Evolutionary conservation across 352 stramenopile species (phyloP).

Genomic region (Thraustotheca clavata): DNA sequence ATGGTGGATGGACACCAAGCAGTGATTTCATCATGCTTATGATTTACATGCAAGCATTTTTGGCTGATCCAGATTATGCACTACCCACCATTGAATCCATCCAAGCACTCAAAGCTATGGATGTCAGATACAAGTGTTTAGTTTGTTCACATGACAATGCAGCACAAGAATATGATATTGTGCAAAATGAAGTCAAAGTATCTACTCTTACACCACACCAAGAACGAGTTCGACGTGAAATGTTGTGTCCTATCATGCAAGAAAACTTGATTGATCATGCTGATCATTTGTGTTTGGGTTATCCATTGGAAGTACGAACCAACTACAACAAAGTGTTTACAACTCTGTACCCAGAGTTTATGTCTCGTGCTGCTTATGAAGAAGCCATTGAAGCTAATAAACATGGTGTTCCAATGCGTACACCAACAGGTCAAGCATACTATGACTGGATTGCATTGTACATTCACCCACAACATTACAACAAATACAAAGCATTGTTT

Average conservation of each 20-base stretch:
- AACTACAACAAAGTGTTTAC: neutral
- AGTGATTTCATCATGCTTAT: constrained; percentile 9
- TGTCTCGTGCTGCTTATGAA: neutral
- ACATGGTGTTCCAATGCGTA: neutral
- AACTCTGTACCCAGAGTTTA: neutral
- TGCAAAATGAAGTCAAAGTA: neutral
- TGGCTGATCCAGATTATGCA: constrained; percentile 1
- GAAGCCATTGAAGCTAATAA: neutral
- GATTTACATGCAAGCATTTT: constrained; percentile 16
- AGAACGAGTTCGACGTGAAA: neutral
- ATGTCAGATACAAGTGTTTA: neutral
- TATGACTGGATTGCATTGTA: constrained; percentile 1
- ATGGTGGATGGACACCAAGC: neutral
- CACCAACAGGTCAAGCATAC: constrained; percentile 4
- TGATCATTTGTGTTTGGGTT: constrained; percentile 2
- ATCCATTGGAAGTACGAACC: neutral
- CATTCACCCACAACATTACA: neutral
- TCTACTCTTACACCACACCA: neutral
- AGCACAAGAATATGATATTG: neutral
- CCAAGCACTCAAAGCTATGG: neutral
- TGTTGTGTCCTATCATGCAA: neutral
- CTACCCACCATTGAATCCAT: neutral
- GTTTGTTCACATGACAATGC: neutral
- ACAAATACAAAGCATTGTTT: neutral
- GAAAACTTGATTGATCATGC: neutral